These are phyloP conservation scores for Eremothecium gossypii DNA, from an alignment of 1,139 yeast species.

Conservation along the genomic window DNA sequence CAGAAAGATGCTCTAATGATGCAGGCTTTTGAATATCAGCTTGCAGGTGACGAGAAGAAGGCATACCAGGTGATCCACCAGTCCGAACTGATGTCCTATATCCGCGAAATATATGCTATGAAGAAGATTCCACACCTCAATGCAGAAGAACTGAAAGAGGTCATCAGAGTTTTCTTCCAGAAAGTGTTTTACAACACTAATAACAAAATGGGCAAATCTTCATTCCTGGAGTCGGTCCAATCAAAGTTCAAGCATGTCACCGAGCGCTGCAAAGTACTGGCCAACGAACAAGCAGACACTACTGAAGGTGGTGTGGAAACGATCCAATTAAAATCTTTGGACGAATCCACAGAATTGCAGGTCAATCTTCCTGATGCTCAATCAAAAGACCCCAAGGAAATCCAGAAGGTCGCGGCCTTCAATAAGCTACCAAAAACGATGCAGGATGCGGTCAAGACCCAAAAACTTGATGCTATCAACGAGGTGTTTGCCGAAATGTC, in stretches of 20 bases:
- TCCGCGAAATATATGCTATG: constrained; percentile 52
- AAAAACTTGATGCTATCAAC: constrained; percentile 69
- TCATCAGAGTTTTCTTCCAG: constrained; percentile 60
- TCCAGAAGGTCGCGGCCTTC: constrained; percentile 45
- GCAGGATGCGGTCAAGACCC: constrained; percentile 68
- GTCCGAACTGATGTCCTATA: constrained; percentile 70
- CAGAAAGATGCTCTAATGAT: constrained; percentile 90
- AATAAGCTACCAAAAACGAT: constrained; percentile 51
- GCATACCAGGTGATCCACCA: constrained; percentile 67
- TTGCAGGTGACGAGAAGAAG: constrained; percentile 44
- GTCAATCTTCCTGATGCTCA: constrained; percentile 59
- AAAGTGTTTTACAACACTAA: constrained; percentile 44
- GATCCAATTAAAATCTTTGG: constrained; percentile 81
- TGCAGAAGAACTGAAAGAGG: constrained; percentile 36
- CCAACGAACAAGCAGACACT: constrained; percentile 32
- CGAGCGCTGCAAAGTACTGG: constrained; percentile 60
- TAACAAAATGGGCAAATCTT: constrained; percentile 44
- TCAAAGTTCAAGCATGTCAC: constrained; percentile 77
- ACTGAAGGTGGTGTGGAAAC: constrained; percentile 51
- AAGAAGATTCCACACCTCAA: constrained; percentile 28
- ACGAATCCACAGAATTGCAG: constrained; percentile 67
- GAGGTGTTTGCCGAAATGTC: constrained; percentile 70
- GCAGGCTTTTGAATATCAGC: constrained; percentile 82
- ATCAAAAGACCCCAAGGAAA: constrained; percentile 39
- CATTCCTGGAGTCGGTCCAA: constrained; percentile 46